Percentiles rank a stretch among this genome's conserved stretches.
Conservation (phyloP, 2,329 filamentous ascomycete species). For the Trichoderma arundinaceum region DNA sequence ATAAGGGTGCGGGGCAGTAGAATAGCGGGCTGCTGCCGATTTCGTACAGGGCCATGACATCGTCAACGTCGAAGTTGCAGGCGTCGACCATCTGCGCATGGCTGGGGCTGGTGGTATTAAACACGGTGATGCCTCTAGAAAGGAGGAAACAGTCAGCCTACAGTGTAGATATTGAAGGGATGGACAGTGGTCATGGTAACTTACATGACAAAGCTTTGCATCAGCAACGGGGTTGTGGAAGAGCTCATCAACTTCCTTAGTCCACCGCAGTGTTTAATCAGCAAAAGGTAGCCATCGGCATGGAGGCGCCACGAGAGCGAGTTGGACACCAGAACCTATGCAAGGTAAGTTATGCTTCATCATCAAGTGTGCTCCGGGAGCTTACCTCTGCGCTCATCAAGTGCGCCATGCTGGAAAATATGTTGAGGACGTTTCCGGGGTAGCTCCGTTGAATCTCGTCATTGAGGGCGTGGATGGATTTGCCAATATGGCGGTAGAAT, state of each 20-base stretch:
- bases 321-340: slow-evolving; percentile 20
- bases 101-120: slow-evolving; percentile 30
- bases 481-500: slow-evolving; percentile 26
- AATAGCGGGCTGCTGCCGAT: slow-evolving; percentile 20
- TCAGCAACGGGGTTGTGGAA: slow-evolving; percentile 9
- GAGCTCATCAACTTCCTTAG: slow-evolving; percentile 22
- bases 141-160: not conserved
- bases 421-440: slow-evolving; percentile 8
- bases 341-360: not conserved
- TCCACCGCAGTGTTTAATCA: slow-evolving; percentile 29
- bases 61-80: slow-evolving; percentile 26
- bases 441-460: slow-evolving; percentile 21
- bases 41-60: slow-evolving; percentile 26
- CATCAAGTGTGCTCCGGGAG: not conserved
- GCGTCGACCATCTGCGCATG: slow-evolving; percentile 16
- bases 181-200: not conserved
- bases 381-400: slow-evolving; percentile 28
- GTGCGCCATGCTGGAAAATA: slow-evolving; percentile 29
- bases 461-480: slow-evolving; percentile 20
- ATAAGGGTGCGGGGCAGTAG: slow-evolving; percentile 23
- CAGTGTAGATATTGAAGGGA: no score
- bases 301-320: slow-evolving; percentile 27
- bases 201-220: slow-evolving; percentile 31
- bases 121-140: slow-evolving; percentile 19
- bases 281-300: slow-evolving; percentile 18